Percentiles rank a stretch among this genome's conserved stretches.
Conservation (phyloP, 208 protist species). For the Leptomonas pyrrhocoris region DNA sequence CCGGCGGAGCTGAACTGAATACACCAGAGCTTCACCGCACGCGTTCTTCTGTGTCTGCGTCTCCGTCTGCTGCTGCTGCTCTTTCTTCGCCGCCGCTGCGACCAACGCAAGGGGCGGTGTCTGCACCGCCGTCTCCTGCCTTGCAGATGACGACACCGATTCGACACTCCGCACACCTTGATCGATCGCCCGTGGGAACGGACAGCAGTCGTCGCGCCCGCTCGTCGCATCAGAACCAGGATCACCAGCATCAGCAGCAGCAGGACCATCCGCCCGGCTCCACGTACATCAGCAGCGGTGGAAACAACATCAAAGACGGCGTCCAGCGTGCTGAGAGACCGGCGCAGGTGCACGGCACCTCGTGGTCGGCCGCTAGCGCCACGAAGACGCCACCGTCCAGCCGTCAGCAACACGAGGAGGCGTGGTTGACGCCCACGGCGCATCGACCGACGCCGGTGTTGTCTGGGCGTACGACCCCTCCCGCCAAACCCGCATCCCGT, state of each 20-base stretch:
- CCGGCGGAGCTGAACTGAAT: background rate
- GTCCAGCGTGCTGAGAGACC: background rate
- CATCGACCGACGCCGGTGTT: background rate
- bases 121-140: background rate
- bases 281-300: too few relatives aligned
- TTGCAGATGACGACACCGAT: constrained; percentile 1
- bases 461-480: background rate
- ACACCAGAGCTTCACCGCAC: constrained; percentile 8
- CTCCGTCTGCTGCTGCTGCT: too few relatives aligned
- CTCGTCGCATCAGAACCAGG: background rate
- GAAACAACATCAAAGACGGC: background rate
- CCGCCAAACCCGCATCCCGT: background rate
- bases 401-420: background rate
- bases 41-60: background rate
- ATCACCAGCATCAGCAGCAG: background rate
- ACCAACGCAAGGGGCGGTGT: background rate
- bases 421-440: background rate
- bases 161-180: background rate
- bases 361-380: background rate
- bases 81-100: constrained; percentile 2
- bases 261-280: background rate
- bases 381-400: background rate
- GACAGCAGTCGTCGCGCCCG: constrained; percentile 1
- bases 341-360: constrained; percentile 3
- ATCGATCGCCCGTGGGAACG: background rate